Evolutionary conservation across 257 asterid genomes (phyloP).

Genomic region (Nicotiana otophora): DNA sequence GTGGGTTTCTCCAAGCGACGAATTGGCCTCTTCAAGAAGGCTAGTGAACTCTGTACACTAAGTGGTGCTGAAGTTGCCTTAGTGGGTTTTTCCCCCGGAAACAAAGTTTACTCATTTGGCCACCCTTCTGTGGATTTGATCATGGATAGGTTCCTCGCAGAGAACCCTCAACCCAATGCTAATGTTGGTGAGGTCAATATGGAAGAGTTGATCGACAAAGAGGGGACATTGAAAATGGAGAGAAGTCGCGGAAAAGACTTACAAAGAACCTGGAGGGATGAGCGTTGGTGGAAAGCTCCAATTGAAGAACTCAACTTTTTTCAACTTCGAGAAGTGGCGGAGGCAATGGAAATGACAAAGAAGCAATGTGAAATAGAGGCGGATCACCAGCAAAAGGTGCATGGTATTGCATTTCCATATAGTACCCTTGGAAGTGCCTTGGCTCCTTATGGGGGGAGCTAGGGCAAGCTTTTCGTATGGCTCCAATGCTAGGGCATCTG

Average conservation of each 20-base stretch:
- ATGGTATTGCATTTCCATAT: not conserved
- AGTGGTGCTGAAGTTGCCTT: constrained; percentile 42
- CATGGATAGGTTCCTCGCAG: constrained; percentile 10
- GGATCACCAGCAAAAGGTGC: not conserved
- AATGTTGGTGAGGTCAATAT: not conserved
- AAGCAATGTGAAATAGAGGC: not conserved
- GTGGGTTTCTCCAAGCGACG: constrained; percentile 62
- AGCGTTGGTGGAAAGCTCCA: too few relatives aligned
- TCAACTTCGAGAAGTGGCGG: too few relatives aligned
- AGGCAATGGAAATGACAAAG: not conserved
- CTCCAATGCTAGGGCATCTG: not conserved
- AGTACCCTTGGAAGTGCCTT: not conserved
- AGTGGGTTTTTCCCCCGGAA: constrained; percentile 34
- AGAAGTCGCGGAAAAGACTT: too few relatives aligned
- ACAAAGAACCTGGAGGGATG: too few relatives aligned
- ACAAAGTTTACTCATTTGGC: constrained; percentile 45
- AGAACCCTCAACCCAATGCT: constrained; percentile 11
- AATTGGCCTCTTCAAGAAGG: constrained; percentile 60
- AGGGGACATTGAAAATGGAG: too few relatives aligned
- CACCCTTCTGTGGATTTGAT: constrained; percentile 31
- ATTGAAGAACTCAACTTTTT: too few relatives aligned
- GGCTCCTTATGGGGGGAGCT: not conserved
- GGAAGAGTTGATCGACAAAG: too few relatives aligned
- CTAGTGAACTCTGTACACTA: constrained; percentile 57
- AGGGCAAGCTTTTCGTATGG: not conserved